A percentile compares a stretch with the other conserved stretches of the same genome.
Conservation (phyloP, 805 yeast species). For the Metschnikowia rubicola region DNA sequence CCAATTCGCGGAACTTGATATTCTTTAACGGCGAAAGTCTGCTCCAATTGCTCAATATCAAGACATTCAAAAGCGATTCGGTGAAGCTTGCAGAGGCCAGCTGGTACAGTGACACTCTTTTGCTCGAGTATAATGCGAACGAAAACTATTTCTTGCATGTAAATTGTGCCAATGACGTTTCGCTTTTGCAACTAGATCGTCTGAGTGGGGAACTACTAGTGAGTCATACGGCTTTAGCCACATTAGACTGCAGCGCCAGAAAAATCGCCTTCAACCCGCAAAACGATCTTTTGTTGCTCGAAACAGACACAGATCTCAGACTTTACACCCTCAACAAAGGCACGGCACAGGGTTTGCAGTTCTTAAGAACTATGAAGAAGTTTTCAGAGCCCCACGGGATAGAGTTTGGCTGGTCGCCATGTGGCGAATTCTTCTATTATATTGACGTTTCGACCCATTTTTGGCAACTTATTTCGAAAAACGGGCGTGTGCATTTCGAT, state of each 20-base stretch:
- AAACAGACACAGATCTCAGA: background rate
- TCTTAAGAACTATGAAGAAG: background rate
- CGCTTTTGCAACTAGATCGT: conserved; percentile 18
- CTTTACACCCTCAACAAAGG: background rate
- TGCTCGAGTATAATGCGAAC: conserved; percentile 24
- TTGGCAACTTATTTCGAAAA: conserved; percentile 35
- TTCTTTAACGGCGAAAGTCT: conserved; percentile 25
- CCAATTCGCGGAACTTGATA: conserved; percentile 37
- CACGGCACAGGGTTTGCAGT: background rate
- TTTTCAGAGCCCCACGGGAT: background rate
- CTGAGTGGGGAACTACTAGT: conserved; percentile 3
- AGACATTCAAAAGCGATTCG: conserved; percentile 28
- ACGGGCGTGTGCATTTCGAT: conserved; percentile 31
- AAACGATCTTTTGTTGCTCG: conserved; percentile 10
- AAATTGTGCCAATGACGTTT: conserved; percentile 24
- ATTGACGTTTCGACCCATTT: conserved; percentile 18
- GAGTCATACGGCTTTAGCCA: conserved; percentile 5
- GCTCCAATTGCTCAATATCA: conserved; percentile 35
- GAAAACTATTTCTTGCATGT: conserved; percentile 29
- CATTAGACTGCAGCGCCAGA: conserved; percentile 2
- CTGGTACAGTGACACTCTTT: conserved; percentile 27
- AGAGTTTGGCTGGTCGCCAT: conserved; percentile 30
- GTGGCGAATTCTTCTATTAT: conserved; percentile 32
- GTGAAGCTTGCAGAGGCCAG: conserved; percentile 24
- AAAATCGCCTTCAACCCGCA: conserved; percentile 17